These are phyloP conservation scores for Cyclocybe cylindracea DNA, from an alignment of 768 basidiomycete species.

Conservation along the genomic window DNA sequence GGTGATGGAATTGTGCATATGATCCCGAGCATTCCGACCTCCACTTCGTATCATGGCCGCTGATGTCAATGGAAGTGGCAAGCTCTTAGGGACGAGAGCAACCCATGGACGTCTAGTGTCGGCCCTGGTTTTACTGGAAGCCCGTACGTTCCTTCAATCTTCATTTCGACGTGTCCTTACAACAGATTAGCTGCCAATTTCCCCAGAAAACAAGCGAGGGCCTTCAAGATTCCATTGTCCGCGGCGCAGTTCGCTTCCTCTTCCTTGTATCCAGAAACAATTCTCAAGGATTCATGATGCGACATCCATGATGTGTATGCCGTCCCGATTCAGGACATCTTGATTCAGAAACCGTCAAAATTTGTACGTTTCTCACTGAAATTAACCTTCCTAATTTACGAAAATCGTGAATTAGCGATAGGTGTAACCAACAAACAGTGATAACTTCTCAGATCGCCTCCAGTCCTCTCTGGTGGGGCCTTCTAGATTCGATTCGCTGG, in stretches of 20 bases:
- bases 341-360: slow-evolving; percentile 31
- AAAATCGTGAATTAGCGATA: slow-evolving; percentile 10
- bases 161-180: neutral
- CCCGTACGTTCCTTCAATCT: slow-evolving; percentile 30
- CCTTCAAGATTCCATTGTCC: slow-evolving; percentile 42
- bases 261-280: neutral
- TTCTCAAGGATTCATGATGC: slow-evolving; percentile 13
- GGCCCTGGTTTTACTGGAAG: slow-evolving; percentile 46
- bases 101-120: slow-evolving; percentile 43
- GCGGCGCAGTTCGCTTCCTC: slow-evolving; percentile 36
- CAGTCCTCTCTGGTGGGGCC: slow-evolving; percentile 39
- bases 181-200: slow-evolving; percentile 41
- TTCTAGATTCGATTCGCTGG: slow-evolving; percentile 44
- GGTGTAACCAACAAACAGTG: slow-evolving; percentile 54
- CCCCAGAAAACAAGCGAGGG: slow-evolving; percentile 50
- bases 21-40: neutral
- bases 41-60: neutral
- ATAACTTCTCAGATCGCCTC: slow-evolving; percentile 56
- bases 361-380: slow-evolving; percentile 31
- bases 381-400: neutral
- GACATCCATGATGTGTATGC: slow-evolving; percentile 49
- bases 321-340: slow-evolving; percentile 34
- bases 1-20: slow-evolving; percentile 16
- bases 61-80: slow-evolving; percentile 37
- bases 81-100: slow-evolving; percentile 34